These are phyloP conservation scores for Coemansia aciculifera DNA, from an alignment of 192 early-diverging fungal species.

Conservation along the genomic window DNA sequence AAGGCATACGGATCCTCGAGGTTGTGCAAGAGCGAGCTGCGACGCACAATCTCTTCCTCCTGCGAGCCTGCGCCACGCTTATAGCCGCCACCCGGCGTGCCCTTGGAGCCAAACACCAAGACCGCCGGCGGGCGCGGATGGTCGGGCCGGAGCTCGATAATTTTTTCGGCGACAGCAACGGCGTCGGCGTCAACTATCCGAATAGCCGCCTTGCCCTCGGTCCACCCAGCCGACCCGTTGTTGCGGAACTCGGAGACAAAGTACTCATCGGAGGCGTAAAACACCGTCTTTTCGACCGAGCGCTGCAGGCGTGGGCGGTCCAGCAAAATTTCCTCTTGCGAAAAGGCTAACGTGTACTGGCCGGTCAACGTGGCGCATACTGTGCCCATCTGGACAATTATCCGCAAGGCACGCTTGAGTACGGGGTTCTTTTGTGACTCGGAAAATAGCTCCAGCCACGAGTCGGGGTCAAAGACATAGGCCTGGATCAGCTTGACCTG, in stretches of 20 bases:
- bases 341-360: slow-evolving; percentile 43
- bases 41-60: slow-evolving; percentile 54
- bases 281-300: slow-evolving; percentile 45
- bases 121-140: slow-evolving; percentile 44
- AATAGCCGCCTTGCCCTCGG: slow-evolving; percentile 48
- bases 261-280: slow-evolving; percentile 44
- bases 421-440: slow-evolving; percentile 50
- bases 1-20: slow-evolving; percentile 52
- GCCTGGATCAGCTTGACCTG: slow-evolving; percentile 45
- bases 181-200: slow-evolving; percentile 47
- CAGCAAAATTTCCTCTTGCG: slow-evolving; percentile 49
- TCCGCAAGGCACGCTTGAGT: slow-evolving; percentile 48
- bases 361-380: slow-evolving; percentile 46
- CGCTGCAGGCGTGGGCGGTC: slow-evolving; percentile 37
- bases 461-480: slow-evolving; percentile 42
- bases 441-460: slow-evolving; percentile 38
- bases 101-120: slow-evolving; percentile 51
- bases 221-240: slow-evolving; percentile 53
- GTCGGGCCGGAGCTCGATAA: slow-evolving; percentile 46
- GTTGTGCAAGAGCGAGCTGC: slow-evolving; percentile 48
- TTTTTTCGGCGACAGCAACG: slow-evolving; percentile 37
- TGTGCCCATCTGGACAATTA: slow-evolving; percentile 55
- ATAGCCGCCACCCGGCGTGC: slow-evolving; percentile 54
- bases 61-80: slow-evolving; percentile 51
- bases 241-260: slow-evolving; percentile 54